These are phyloP conservation scores for Bothriochloa decipiens DNA, from an alignment of 176 grass and related monocot genomes.

Conservation along the genomic window DNA sequence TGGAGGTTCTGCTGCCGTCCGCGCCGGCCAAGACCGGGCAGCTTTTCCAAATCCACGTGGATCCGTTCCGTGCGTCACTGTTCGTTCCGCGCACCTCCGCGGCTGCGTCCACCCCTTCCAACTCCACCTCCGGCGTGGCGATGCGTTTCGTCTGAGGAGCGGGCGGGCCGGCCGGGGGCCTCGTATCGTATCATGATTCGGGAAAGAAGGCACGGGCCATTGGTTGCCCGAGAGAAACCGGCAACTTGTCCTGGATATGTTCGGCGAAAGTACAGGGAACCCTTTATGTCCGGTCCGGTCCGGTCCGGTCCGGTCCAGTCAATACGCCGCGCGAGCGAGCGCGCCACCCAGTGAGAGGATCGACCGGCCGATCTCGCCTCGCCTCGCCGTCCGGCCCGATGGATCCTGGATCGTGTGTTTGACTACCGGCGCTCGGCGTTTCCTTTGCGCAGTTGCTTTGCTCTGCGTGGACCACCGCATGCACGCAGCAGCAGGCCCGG, in stretches of 20 bases:
- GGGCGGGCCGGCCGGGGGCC: background rate
- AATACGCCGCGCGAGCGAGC: background rate
- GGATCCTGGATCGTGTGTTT: too few species aligned
- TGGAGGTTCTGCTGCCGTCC: background rate
- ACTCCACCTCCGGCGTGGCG: background rate
- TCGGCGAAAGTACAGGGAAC: constrained; percentile 29
- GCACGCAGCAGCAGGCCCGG: background rate
- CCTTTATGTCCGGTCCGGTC: constrained; percentile 15
- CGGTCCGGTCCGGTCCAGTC: background rate
- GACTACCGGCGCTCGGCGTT: background rate
- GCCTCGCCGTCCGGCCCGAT: background rate
- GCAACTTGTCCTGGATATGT: constrained; percentile 30
- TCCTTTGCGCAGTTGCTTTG: too few species aligned
- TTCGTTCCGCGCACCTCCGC: too few species aligned
- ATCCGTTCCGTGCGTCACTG: background rate
- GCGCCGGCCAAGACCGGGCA: background rate
- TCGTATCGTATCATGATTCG: background rate
- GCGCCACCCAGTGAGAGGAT: background rate
- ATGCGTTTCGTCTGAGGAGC: background rate
- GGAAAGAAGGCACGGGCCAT: background rate
- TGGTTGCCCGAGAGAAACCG: constrained; percentile 33
- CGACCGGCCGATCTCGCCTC: background rate
- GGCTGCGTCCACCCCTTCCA: too few species aligned
- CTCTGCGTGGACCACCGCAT: background rate
- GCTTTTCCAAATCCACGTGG: background rate